These are phyloP conservation scores for Cronartium quercuum DNA, from an alignment of 1,284 basidiomycete genomes.

Conservation along the genomic window DNA sequence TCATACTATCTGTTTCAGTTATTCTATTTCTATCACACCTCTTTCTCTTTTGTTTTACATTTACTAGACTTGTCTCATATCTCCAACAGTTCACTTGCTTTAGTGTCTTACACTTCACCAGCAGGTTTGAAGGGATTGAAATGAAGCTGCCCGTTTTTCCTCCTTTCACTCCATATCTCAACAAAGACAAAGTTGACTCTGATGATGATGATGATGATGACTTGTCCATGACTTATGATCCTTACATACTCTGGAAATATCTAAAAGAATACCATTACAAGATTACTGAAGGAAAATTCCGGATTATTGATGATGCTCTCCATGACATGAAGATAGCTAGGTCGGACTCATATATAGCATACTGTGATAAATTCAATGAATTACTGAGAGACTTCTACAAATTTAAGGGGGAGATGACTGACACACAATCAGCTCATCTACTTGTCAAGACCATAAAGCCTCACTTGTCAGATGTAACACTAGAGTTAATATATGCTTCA, in stretches of 20 bases:
- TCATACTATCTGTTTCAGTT: too few relatives aligned
- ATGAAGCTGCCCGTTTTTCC: too few relatives aligned
- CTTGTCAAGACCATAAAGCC: neutral
- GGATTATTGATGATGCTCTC: neutral
- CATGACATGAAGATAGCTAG: neutral
- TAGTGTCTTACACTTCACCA: too few relatives aligned
- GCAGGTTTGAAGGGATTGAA: too few relatives aligned
- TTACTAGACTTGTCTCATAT: too few relatives aligned
- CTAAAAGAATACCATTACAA: too few relatives aligned
- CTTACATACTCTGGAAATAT: neutral
- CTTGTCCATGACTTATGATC: neutral
- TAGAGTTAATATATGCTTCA: neutral
- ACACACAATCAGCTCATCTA: neutral
- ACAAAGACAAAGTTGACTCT: too few relatives aligned
- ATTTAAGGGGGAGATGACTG: neutral
- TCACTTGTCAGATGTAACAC: neutral
- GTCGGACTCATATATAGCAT: neutral
- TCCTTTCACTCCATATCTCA: too few relatives aligned
- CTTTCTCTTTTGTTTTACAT: too few relatives aligned
- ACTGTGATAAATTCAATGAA: neutral
- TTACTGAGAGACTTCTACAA: neutral
- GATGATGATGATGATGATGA: neutral
- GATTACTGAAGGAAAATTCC: neutral
- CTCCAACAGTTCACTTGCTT: too few relatives aligned
- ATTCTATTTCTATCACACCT: too few relatives aligned